Evolutionary conservation across 106 monocot species (phyloP).

Genomic region (Dendrobium nobile): DNA sequence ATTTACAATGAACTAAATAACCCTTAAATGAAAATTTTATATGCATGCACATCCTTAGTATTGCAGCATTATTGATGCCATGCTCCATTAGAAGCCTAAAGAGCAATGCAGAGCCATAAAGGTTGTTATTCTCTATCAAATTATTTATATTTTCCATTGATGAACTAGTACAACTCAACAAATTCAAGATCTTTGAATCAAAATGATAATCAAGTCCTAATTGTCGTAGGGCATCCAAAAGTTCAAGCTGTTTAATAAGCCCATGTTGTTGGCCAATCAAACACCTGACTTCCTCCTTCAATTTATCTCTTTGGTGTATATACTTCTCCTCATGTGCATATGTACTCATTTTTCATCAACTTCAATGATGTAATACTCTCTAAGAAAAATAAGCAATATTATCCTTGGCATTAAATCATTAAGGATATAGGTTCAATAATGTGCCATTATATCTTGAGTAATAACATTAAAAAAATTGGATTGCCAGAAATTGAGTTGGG

Average conservation of each 20-base stretch:
- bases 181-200: slow-evolving; percentile 13
- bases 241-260: slow-evolving; percentile 4
- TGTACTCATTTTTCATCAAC: too few relatives aligned
- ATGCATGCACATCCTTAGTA: not conserved
- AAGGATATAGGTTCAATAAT: not conserved
- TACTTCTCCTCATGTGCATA: not conserved
- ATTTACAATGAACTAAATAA: too few relatives aligned
- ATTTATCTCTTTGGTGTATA: not conserved
- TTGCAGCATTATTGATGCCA: not conserved
- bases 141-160: not conserved
- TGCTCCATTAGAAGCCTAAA: slow-evolving; percentile 29
- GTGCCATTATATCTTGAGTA: too few relatives aligned
- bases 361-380: not conserved
- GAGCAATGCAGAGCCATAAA: slow-evolving; percentile 10
- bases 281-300: slow-evolving; percentile 17
- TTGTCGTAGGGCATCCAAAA: slow-evolving; percentile 13
- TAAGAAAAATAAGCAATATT: too few relatives aligned
- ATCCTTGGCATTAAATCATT: not conserved
- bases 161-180: not conserved
- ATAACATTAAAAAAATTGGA: too few relatives aligned
- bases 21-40: too few relatives aligned
- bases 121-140: not conserved
- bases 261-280: not conserved
- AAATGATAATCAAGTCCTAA: slow-evolving; percentile 32
- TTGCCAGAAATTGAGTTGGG: too few relatives aligned